Conservation (phyloP, 176 grass and related monocot species). For the Carex myosuroides region DNA sequence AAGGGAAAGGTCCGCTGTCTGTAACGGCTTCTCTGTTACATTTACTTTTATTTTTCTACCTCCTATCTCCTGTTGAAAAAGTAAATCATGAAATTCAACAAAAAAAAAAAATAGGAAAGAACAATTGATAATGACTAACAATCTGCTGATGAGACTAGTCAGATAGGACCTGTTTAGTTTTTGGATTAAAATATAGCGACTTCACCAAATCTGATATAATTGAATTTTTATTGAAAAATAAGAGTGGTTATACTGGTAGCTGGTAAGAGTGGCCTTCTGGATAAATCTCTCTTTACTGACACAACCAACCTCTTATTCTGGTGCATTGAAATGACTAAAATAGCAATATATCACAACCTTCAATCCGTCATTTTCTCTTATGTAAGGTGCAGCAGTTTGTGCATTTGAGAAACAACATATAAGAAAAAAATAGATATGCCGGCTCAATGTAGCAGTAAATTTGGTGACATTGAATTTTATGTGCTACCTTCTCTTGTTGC, state of each 20-base stretch:
- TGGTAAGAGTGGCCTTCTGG: background rate
- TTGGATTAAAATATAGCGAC: background rate
- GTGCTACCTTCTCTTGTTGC: background rate
- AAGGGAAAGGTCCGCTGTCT: slow-evolving; percentile 35
- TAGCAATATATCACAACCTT: background rate
- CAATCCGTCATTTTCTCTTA: background rate
- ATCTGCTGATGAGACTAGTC: background rate
- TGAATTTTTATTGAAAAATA: background rate
- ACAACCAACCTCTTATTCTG: background rate
- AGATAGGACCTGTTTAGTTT: background rate
- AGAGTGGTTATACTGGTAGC: background rate
- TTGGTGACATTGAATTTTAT: background rate
- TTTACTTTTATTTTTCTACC: slow-evolving; percentile 89
- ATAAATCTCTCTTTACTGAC: background rate
- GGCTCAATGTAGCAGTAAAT: background rate
- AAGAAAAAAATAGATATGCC: background rate
- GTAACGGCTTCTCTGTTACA: slow-evolving; percentile 70
- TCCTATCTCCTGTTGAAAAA: slow-evolving; percentile 63
- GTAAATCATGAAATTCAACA: background rate
- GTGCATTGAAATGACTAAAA: slow-evolving; percentile 4
- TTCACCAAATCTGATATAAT: background rate
- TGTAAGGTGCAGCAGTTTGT: background rate
- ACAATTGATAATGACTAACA: background rate
- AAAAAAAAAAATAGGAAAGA: background rate
- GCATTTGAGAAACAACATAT: background rate